Evolutionary conservation across 192 early-diverging fungal species (phyloP).

Genomic region (Backusella parvicylindrica): DNA sequence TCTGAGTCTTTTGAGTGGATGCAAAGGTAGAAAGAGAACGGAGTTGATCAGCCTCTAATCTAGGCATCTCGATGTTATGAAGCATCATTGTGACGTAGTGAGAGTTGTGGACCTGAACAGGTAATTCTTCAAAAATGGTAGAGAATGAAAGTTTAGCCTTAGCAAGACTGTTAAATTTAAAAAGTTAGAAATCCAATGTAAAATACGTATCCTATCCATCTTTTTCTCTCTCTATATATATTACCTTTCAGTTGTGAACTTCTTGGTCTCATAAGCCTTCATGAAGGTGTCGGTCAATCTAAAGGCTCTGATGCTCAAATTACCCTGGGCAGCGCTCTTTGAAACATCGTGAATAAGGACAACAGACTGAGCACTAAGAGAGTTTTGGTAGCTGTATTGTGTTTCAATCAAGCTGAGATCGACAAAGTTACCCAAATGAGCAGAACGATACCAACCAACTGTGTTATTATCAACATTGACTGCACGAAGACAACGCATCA

Average conservation of each 20-base stretch:
- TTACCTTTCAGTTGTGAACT: conserved; percentile 80
- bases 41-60: conserved; percentile 47
- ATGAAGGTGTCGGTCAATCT: conserved; percentile 84
- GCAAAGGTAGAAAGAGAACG: conserved; percentile 61
- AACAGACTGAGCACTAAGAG: conserved; percentile 75
- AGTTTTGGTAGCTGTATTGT: conserved; percentile 88
- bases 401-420: conserved; percentile 87
- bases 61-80: conserved; percentile 61
- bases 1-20: conserved; percentile 25
- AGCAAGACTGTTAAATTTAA: conserved; percentile 45
- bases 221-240: neutral
- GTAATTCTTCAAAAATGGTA: conserved; percentile 88
- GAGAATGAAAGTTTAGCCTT: conserved; percentile 78
- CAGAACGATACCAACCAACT: conserved; percentile 97
- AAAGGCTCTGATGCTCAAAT: conserved; percentile 83
- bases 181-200: neutral
- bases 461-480: conserved; percentile 96
- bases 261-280: conserved; percentile 74
- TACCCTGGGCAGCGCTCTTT: conserved; percentile 78
- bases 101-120: conserved; percentile 84
- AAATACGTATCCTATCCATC: too few species aligned
- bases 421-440: conserved; percentile 85
- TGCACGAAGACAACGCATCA: conserved; percentile 90
- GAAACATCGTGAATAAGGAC: conserved; percentile 92
- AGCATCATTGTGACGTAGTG: conserved; percentile 76